Evolutionary conservation across 345 rosid species (phyloP), one percentile per base, ranked within the genome.

Genomic region (Salix brachista): DNA sequence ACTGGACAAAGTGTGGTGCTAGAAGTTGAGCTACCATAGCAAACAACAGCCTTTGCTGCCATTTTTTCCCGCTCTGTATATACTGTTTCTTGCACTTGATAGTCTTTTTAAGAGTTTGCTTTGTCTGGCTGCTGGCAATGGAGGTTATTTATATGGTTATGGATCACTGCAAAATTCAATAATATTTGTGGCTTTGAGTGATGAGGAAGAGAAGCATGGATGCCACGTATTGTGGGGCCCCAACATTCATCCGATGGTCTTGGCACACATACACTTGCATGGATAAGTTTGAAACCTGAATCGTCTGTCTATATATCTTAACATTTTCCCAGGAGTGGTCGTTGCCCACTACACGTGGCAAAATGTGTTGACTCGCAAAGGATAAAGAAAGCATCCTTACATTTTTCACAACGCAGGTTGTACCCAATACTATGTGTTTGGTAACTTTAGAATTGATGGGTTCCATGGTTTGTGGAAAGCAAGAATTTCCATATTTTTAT

Each of bases 1-100:
- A 65, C 23, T 4, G 83, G 78, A 56, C 83, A 34, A 77, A 78
- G 78, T 32, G 80, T 67, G 64, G 85, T 42, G 67, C 41, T 0
- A 46, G 52, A 46, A 64, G 81, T 19, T 68, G 66, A 71, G 30
- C n/a, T 69, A 62, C 84, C 37, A 67, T 86, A 82, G n/a, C 82
- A 73, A 71, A 77, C 8, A 72, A 83, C 64, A 0, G 82, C 58
- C 8, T 77, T 77, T 17, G 87, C 81, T 72, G 70, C 88, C 90
- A 87, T 87, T 50, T 58, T 26, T 44, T 30, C 3, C 46, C 46
- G 46, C 46, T 42, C 18, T 46, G 18, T 46, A 3, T 32, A 23
- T 17, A 13, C 26, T 14, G 71, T 73, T 16, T 64, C 14, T 41
- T 41, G 2, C 25, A 16, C 26, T 32, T 50, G 21, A 66, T 21